These are phyloP conservation scores for Penicillium canariense DNA, from an alignment of 495 filamentous ascomycete species.

Conservation along the genomic window DNA sequence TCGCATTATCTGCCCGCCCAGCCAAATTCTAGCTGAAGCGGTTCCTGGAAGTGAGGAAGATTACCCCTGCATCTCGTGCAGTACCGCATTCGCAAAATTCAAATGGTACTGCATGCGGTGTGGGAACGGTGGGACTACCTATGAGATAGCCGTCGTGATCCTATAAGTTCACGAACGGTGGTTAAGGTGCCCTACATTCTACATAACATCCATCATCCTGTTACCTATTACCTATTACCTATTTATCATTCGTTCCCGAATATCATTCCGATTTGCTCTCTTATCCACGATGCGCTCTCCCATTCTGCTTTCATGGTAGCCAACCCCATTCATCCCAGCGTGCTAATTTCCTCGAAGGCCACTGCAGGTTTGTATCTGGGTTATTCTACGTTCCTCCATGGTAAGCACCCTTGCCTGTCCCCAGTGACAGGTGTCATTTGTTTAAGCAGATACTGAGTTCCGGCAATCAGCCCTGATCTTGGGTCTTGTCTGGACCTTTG, in stretches of 20 bases:
- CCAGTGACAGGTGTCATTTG: neutral
- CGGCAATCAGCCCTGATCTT: conserved; percentile 61
- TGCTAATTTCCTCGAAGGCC: conserved; percentile 40
- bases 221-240: conserved; percentile 23
- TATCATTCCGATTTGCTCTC: conserved; percentile 21
- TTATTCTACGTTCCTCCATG: conserved; percentile 52
- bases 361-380: conserved; percentile 51
- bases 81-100: conserved; percentile 73
- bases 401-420: conserved; percentile 31
- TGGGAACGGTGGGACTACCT: conserved; percentile 86
- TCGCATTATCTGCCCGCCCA: conserved; percentile 95
- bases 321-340: conserved; percentile 1
- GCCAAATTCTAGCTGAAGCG: conserved; percentile 77
- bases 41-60: conserved; percentile 99
- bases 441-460: conserved; percentile 26
- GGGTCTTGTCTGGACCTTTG: conserved; percentile 75
- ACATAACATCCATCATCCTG: conserved; percentile 16
- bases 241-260: conserved; percentile 23
- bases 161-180: conserved; percentile 62
- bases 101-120: conserved; percentile 67
- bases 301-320: conserved; percentile 21
- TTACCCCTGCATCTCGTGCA: conserved; percentile 74
- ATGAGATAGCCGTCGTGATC: conserved; percentile 76
- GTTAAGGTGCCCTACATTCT: conserved; percentile 89
- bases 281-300: neutral